Conservation (phyloP, 495 filamentous ascomycete genomes). For the Penicillium cataractarum region DNA sequence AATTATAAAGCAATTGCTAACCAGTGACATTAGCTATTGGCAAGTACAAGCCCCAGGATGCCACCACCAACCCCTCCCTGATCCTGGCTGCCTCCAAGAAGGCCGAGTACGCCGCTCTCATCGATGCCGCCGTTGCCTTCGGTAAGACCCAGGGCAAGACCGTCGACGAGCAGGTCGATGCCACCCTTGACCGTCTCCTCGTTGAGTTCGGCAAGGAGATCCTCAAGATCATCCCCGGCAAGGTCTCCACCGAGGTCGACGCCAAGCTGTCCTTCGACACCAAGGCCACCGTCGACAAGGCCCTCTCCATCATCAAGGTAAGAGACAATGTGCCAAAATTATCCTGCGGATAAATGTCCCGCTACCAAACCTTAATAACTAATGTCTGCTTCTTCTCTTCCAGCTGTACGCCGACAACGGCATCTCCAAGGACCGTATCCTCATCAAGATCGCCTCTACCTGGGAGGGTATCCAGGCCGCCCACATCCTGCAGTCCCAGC, state of each 20-base stretch:
- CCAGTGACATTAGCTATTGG: constrained; percentile 73
- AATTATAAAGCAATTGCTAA: constrained; percentile 13
- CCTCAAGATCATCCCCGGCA: constrained; percentile 93
- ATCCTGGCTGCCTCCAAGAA: constrained; percentile 99
- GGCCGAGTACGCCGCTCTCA: constrained; percentile 89
- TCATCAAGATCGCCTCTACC: constrained; percentile 63
- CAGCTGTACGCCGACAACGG: constrained; percentile 92
- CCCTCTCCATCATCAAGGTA: constrained; percentile 95
- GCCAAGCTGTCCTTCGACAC: constrained; percentile 96
- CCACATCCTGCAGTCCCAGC: constrained; percentile 87
- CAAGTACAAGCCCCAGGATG: constrained; percentile 99
- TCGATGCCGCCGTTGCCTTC: constrained; percentile 83
- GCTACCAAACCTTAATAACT: background rate
- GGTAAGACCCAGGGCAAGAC: constrained; percentile 73
- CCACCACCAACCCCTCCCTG: constrained; percentile 97
- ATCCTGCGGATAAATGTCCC: background rate
- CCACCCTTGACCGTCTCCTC: constrained; percentile 86
- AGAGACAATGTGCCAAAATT: constrained; percentile 22
- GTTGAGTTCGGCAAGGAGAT: constrained; percentile 99
- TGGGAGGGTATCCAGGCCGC: constrained; percentile 98
- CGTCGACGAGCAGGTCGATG: constrained; percentile 77
- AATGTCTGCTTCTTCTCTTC: background rate
- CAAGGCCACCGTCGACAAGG: constrained; percentile 90
- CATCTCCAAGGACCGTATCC: constrained; percentile 87
- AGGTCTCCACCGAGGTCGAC: constrained; percentile 98